Conservation (phyloP, 768 basidiomycete species). For the Leccinum truebloodii region DNA sequence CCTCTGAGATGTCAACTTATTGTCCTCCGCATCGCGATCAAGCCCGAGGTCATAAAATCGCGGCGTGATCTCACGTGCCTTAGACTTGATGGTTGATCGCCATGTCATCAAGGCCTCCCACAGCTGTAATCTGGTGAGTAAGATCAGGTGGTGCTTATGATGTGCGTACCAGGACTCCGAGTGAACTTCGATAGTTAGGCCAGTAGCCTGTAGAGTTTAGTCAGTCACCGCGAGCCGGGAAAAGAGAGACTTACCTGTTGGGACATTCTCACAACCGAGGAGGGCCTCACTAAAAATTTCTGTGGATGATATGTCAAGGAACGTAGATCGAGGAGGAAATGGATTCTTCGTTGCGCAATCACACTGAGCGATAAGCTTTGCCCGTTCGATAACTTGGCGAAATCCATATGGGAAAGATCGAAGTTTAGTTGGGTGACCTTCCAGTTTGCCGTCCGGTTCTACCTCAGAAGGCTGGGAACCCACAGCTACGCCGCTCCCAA, state of each 20-base stretch:
- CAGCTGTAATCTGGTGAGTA: background rate
- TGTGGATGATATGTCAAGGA: background rate
- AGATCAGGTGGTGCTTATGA: background rate
- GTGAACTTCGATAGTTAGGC: background rate
- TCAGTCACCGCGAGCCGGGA: background rate
- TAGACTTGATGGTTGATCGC: background rate
- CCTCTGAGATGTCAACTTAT: background rate
- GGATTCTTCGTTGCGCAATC: background rate
- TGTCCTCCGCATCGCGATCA: background rate
- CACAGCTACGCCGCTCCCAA: background rate
- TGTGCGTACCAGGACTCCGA: background rate
- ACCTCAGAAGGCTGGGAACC: background rate
- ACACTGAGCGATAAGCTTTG: background rate
- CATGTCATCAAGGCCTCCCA: background rate
- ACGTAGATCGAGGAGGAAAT: background rate
- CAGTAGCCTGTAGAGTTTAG: background rate
- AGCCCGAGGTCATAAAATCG: background rate
- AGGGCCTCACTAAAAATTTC: background rate
- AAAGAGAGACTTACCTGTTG: background rate
- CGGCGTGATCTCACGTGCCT: background rate
- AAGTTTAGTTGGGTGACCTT: background rate
- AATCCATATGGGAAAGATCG: background rate
- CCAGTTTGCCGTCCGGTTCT: background rate
- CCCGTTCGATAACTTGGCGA: background rate
- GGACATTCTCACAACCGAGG: background rate